Percentiles rank a stretch among this genome's conserved stretches.
Evolutionary conservation across 2,329 filamentous ascomycete genomes (phyloP).

Genomic region (Cladosporium phlei): DNA sequence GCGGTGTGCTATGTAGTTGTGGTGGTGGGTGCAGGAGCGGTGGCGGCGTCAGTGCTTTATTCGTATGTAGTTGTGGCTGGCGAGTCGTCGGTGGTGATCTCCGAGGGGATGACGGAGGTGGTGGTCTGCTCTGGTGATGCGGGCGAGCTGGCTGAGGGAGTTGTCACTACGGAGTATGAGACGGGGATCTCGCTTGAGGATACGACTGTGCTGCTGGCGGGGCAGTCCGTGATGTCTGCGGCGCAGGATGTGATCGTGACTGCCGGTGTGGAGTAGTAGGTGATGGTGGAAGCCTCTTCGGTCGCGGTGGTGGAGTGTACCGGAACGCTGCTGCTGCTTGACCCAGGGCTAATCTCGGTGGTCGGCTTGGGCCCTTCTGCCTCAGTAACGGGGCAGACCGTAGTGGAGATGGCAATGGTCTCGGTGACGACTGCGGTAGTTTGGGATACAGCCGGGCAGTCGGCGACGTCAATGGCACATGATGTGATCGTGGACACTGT

Average conservation of each 20-base stretch:
- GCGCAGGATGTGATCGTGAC: conserved; percentile 37
- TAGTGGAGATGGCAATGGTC: conserved; percentile 36
- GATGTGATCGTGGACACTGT: conserved; percentile 33
- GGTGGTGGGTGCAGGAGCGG: conserved; percentile 17
- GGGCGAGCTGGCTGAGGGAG: conserved; percentile 17
- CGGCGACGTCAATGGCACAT: conserved; percentile 32
- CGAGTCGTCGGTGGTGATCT: conserved; percentile 18
- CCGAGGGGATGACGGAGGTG: conserved; percentile 8
- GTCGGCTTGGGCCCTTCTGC: neutral
- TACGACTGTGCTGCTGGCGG: conserved; percentile 21
- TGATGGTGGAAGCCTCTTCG: conserved; percentile 16
- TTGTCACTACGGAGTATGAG: conserved; percentile 3
- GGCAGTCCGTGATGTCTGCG: conserved; percentile 33
- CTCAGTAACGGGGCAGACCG: conserved; percentile 33
- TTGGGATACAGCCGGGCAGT: conserved; percentile 30
- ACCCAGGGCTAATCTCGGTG: neutral
- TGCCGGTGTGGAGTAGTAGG: conserved; percentile 18
- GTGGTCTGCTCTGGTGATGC: conserved; percentile 2
- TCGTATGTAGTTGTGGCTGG: too few species aligned
- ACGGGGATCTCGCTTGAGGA: conserved; percentile 16
- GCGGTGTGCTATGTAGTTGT: too few species aligned
- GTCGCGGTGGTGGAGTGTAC: conserved; percentile 5
- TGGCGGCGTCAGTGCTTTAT: too few species aligned
- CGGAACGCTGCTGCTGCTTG: conserved; percentile 3
- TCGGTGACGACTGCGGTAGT: conserved; percentile 25